Percentiles rank a stretch among this genome's conserved stretches.
Evolutionary conservation across 208 protist species (phyloP).

Genomic region (Angomonas ambiguus): DNA sequence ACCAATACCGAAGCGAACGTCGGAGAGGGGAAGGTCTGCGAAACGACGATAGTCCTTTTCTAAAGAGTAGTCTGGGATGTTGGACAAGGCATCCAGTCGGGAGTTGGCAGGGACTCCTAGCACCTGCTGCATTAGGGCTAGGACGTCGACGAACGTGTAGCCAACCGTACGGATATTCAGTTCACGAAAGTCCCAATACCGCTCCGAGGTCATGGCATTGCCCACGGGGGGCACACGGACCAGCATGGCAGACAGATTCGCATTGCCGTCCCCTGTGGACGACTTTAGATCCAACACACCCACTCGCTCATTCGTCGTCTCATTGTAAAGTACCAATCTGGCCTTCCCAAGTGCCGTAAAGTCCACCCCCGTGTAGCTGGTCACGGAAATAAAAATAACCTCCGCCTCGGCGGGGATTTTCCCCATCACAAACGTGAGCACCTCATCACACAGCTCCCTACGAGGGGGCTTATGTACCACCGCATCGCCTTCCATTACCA

Average conservation of each 20-base stretch:
- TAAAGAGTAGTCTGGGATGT: slow-evolving; percentile 60
- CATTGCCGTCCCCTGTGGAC: slow-evolving; percentile 54
- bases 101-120: slow-evolving; percentile 44
- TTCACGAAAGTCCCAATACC: slow-evolving; percentile 68
- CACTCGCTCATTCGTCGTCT: slow-evolving; percentile 54
- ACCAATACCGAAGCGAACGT: slow-evolving; percentile 79
- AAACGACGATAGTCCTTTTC: slow-evolving; percentile 30
- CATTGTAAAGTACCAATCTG: slow-evolving; percentile 55
- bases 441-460: slow-evolving; percentile 68
- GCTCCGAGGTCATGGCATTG: not conserved
- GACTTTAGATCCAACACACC: slow-evolving; percentile 52
- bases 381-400: slow-evolving; percentile 68
- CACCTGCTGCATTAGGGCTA: slow-evolving; percentile 67
- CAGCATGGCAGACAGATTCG: slow-evolving; percentile 63
- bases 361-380: slow-evolving; percentile 73
- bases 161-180: slow-evolving; percentile 73
- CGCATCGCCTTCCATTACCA: slow-evolving; percentile 20
- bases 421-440: slow-evolving; percentile 67
- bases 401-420: slow-evolving; percentile 65
- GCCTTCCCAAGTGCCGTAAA: slow-evolving; percentile 43
- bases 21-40: slow-evolving; percentile 33
- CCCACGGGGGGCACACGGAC: slow-evolving; percentile 30
- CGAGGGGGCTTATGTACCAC: slow-evolving; percentile 12
- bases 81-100: slow-evolving; percentile 40
- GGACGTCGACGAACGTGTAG: slow-evolving; percentile 78